Evolutionary conservation across 768 basidiomycete species (phyloP).

Genomic region (Termitomyces sp.): DNA sequence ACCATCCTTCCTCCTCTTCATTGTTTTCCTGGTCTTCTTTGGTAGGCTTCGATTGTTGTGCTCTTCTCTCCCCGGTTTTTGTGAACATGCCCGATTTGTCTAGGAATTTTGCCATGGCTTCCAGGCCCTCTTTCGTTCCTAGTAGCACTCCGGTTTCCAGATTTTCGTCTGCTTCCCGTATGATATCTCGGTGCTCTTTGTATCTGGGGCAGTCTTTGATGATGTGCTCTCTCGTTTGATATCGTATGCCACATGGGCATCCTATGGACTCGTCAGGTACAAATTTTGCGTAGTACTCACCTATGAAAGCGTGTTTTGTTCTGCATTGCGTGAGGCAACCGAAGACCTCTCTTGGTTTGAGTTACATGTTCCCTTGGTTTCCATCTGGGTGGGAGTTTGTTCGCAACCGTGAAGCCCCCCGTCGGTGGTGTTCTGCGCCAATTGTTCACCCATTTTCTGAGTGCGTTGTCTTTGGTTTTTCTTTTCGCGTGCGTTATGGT

Average conservation of each 20-base stretch:
- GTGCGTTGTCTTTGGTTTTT: not conserved
- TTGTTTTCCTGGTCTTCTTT: not conserved
- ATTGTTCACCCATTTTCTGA: not conserved
- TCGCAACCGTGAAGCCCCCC: not conserved
- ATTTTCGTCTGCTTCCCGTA: not conserved
- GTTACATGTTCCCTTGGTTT: not conserved
- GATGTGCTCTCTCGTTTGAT: constrained; percentile 22
- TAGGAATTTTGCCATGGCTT: constrained; percentile 18
- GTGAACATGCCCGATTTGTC: constrained; percentile 17
- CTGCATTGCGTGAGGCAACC: constrained; percentile 18
- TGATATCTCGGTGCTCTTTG: constrained; percentile 13
- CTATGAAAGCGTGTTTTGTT: constrained; percentile 21
- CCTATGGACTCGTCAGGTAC: constrained; percentile 13
- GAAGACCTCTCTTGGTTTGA: constrained; percentile 11
- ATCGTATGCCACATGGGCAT: constrained; percentile 22
- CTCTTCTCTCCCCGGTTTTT: not conserved
- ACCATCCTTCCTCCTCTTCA: not conserved
- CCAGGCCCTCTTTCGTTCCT: constrained; percentile 17
- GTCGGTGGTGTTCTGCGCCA: not conserved
- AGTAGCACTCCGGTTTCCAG: constrained; percentile 17
- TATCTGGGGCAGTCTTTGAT: constrained; percentile 19
- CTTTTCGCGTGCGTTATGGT: not conserved
- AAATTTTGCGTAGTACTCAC: too few relatives aligned
- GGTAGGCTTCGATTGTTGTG: not conserved
- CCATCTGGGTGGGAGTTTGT: not conserved